Evolutionary conservation across 2,329 filamentous ascomycete genomes (phyloP), one percentile per base, ranked within the genome.

Genomic region (Fusarium brevicatenulatum): DNA sequence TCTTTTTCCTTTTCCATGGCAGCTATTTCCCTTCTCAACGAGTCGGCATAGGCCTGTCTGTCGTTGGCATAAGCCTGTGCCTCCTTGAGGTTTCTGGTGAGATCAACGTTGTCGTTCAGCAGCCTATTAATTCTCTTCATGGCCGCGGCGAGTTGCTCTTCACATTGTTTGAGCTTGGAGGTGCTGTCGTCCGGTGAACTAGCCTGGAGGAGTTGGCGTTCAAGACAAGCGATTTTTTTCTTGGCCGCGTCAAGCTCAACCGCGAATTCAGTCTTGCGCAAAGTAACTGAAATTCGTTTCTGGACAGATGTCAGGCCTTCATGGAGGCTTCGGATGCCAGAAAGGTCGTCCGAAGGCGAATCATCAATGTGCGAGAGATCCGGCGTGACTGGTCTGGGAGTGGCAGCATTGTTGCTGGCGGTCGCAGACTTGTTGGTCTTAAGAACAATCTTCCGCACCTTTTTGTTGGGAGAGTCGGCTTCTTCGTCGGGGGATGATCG

Each of bases 391-490:
- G 36, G 18, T 12, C 60, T 55, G 21, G 19, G 19, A 21, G 44
- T 36, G 21, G 46, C 19, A 40, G 39, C 5, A 13, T 39, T 15
- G 19, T 21, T 49, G 21, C 47, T 21, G 32, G 32, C 12, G 30
- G 44, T 21, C 18, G 32, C 10, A 23, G 47, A 56, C 18, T 32
- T 54, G 16, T 28, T 66, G 43, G 32, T 36, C 46, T 66, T 70
- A 16, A 66, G 30, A 34, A 55, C 15, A 30, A 66, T 25, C 25
- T 43, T 71, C 4, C 69, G 69, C 9, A 46, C 8, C 39, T 62
- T 72, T 46, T 70, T 72, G 18, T 15, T 21, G 7, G 55, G 65
- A 25, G 65, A 66, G 18, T 40, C 46, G 32, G 34, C 42, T 21
- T 56, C 46, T 25, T 36, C 37, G 19, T 52, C 40, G 28, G 28